Conservation (phyloP, 164 flowering plant species). For the Umbellularia californica region DNA sequence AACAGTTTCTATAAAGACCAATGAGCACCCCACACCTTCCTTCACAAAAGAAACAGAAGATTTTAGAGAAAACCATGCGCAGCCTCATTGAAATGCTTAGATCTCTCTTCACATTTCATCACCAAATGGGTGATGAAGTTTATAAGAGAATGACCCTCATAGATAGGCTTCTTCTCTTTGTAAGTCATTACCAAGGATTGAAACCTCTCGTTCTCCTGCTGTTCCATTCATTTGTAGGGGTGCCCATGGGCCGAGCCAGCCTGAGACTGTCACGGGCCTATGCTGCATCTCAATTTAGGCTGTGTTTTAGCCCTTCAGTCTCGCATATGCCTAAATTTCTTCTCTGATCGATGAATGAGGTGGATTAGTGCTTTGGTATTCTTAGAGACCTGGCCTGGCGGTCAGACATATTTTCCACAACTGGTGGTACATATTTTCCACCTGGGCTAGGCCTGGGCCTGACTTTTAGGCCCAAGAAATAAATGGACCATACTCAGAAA, state of each 20-base stretch:
- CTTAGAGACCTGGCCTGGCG: neutral
- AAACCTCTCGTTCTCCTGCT: neutral
- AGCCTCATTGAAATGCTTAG: neutral
- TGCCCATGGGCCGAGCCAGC: no score
- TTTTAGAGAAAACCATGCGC: no score
- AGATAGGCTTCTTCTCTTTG: conserved; percentile 32
- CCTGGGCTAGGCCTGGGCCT: neutral
- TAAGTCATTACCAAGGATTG: conserved; percentile 2
- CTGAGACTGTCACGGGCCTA: no score
- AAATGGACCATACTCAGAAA: neutral
- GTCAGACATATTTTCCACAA: neutral
- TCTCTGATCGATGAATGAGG: neutral
- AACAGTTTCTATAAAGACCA: no score
- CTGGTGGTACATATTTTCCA: neutral
- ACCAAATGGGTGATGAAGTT: conserved; percentile 6
- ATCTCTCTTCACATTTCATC: neutral
- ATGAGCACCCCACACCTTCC: no score
- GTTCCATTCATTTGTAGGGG: neutral
- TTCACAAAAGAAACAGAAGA: no score
- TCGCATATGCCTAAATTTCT: neutral
- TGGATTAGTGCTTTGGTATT: neutral
- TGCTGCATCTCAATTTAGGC: no score
- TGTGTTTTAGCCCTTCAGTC: no score
- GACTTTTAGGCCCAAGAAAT: neutral
- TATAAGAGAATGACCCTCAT: conserved; percentile 27